A percentile compares a stretch with the other conserved stretches of the same genome.
These are phyloP conservation scores for Leccinum incarnatum DNA, from an alignment of 768 basidiomycete genomes.

Conservation along the genomic window DNA sequence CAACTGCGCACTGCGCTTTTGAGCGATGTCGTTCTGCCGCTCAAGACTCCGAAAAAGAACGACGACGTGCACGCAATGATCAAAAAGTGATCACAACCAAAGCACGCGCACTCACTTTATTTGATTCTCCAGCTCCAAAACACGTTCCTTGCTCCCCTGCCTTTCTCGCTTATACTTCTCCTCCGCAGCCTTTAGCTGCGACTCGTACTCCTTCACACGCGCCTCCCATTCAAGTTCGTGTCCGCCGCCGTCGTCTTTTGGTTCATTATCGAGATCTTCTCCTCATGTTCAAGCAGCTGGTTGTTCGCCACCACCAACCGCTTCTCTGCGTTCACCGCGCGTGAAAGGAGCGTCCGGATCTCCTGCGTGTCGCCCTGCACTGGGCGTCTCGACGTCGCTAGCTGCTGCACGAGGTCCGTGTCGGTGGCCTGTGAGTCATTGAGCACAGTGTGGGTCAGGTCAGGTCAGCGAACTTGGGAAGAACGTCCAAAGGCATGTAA, in stretches of 20 bases:
- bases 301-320: slow-evolving; percentile 83
- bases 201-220: slow-evolving; percentile 90
- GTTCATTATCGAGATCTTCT: slow-evolving; percentile 73
- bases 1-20: slow-evolving; percentile 54
- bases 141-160: slow-evolving; percentile 89
- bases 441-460: background rate
- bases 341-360: slow-evolving; percentile 63
- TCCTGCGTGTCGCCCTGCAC: slow-evolving; percentile 63
- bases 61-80: background rate
- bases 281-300: slow-evolving; percentile 80
- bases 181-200: slow-evolving; percentile 74
- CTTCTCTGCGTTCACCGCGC: slow-evolving; percentile 83
- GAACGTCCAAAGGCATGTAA: background rate
- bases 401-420: slow-evolving; percentile 68
- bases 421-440: slow-evolving; percentile 58
- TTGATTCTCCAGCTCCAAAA: slow-evolving; percentile 66
- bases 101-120: slow-evolving; percentile 60
- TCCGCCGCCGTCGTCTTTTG: slow-evolving; percentile 73
- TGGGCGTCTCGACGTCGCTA: slow-evolving; percentile 60
- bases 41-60: slow-evolving; percentile 57
- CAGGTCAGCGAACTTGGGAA: background rate
- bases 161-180: slow-evolving; percentile 92
- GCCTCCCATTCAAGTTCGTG: slow-evolving; percentile 79
- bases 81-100: slow-evolving; percentile 9
- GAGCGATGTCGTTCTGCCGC: slow-evolving; percentile 74